Conservation (phyloP, 1,284 basidiomycete species). For the Naganishia sp. region DNA sequence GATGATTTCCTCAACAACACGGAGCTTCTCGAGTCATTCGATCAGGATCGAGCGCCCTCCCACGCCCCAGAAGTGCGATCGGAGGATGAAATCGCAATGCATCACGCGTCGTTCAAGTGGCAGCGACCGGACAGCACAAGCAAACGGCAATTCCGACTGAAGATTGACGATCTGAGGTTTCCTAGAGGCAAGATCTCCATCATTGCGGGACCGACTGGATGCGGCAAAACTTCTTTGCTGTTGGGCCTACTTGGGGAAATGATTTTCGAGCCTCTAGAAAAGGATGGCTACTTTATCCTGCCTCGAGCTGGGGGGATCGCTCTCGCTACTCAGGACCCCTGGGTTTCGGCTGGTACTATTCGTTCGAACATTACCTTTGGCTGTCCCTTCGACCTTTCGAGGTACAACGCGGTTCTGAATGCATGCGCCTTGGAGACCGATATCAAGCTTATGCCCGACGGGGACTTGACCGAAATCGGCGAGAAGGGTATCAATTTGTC, state of each 20-base stretch:
- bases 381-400: slow-evolving; percentile 57
- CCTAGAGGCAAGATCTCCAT: slow-evolving; percentile 62
- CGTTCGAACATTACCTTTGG: slow-evolving; percentile 64
- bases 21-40: slow-evolving; percentile 31
- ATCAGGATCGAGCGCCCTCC: slow-evolving; percentile 16
- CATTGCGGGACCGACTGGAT: slow-evolving; percentile 62
- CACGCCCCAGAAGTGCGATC: slow-evolving; percentile 16
- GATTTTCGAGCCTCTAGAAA: slow-evolving; percentile 55
- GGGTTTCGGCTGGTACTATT: slow-evolving; percentile 60
- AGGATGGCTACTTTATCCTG: slow-evolving; percentile 65
- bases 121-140: slow-evolving; percentile 13
- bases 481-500: slow-evolving; percentile 50
- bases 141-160: slow-evolving; percentile 56
- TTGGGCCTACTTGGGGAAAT: slow-evolving; percentile 60
- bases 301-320: slow-evolving; percentile 68
- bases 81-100: slow-evolving; percentile 22
- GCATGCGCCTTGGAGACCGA: slow-evolving; percentile 68
- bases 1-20: slow-evolving; percentile 26
- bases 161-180: slow-evolving; percentile 62
- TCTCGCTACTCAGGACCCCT: slow-evolving; percentile 74
- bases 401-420: slow-evolving; percentile 62
- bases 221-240: slow-evolving; percentile 52
- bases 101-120: slow-evolving; percentile 27
- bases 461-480: slow-evolving; percentile 66
- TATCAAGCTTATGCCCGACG: slow-evolving; percentile 67